A percentile compares a stretch with the other conserved stretches of the same genome.
Conservation (phyloP, 305 asterid genomes). For the Solanum aculeatissimum region DNA sequence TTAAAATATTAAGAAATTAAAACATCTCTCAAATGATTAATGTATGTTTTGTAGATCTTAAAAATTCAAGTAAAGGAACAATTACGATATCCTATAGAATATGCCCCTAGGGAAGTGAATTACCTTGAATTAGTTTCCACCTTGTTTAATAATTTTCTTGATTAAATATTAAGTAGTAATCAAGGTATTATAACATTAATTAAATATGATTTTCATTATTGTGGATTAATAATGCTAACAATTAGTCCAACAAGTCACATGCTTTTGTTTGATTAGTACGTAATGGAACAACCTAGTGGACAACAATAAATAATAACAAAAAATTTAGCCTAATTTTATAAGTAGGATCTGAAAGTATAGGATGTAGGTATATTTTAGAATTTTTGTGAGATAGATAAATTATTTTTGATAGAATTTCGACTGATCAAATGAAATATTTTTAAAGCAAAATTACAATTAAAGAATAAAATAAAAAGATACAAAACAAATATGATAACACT, state of each 20-base stretch:
- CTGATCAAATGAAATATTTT: too few relatives aligned
- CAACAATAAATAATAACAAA: neutral
- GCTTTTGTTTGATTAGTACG: neutral
- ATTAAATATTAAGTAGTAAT: neutral
- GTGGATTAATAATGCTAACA: neutral
- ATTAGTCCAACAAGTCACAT: neutral
- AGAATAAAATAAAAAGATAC: neutral
- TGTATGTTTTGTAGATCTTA: neutral
- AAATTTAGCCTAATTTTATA: neutral
- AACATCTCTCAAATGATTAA: neutral
- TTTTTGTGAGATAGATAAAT: neutral
- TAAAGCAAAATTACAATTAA: too few relatives aligned
- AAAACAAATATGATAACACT: neutral
- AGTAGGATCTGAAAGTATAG: neutral
- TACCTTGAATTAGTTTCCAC: neutral
- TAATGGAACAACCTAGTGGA: neutral
- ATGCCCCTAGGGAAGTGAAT: neutral
- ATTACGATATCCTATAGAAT: neutral
- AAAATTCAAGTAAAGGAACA: neutral
- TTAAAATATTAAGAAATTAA: neutral
- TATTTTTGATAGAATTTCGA: too few relatives aligned
- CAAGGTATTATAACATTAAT: neutral
- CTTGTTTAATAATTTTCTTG: neutral
- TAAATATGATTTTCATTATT: neutral
- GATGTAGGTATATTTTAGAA: neutral